A percentile compares a stretch with the other conserved stretches of the same genome.
Conservation (phyloP, 1,139 yeast genomes). For the Pneumocystis canis region DNA sequence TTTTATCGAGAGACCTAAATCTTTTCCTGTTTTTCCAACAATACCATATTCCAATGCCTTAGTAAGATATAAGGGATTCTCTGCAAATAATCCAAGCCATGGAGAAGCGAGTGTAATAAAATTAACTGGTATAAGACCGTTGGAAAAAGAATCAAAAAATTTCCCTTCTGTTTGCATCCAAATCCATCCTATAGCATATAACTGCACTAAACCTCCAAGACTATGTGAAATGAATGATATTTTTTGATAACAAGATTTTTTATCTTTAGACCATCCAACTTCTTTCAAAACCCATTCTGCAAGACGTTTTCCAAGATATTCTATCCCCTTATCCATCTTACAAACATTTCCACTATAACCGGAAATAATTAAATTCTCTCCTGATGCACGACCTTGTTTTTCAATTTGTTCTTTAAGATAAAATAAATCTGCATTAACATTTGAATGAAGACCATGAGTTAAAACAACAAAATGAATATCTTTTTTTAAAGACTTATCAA, state of each 20-base stretch:
- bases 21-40: constrained; percentile 90
- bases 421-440: constrained; percentile 75
- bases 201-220: constrained; percentile 78
- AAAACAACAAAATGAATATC: constrained; percentile 56
- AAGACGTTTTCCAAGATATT: constrained; percentile 66
- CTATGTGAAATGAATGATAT: constrained; percentile 89
- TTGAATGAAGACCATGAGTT: constrained; percentile 88
- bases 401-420: constrained; percentile 75
- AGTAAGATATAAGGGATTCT: constrained; percentile 77
- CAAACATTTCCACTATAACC: constrained; percentile 78
- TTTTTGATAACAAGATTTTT: constrained; percentile 30
- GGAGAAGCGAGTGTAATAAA: constrained; percentile 83
- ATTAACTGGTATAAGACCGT: constrained; percentile 52
- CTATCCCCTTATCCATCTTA: constrained; percentile 79
- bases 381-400: constrained; percentile 29
- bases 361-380: constrained; percentile 56
- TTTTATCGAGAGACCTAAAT: constrained; percentile 48
- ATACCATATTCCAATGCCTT: constrained; percentile 75
- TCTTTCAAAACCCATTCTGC: constrained; percentile 38
- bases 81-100: constrained; percentile 66
- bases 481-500: constrained; percentile 16
- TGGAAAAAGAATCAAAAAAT: constrained; percentile 34
- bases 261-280: constrained; percentile 10
- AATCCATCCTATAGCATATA: constrained; percentile 78
- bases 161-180: constrained; percentile 28